Percentiles rank a stretch among this genome's conserved stretches.
These are phyloP conservation scores for Coemansia sp. DNA, from an alignment of 192 early-diverging fungal species.

Conservation along the genomic window DNA sequence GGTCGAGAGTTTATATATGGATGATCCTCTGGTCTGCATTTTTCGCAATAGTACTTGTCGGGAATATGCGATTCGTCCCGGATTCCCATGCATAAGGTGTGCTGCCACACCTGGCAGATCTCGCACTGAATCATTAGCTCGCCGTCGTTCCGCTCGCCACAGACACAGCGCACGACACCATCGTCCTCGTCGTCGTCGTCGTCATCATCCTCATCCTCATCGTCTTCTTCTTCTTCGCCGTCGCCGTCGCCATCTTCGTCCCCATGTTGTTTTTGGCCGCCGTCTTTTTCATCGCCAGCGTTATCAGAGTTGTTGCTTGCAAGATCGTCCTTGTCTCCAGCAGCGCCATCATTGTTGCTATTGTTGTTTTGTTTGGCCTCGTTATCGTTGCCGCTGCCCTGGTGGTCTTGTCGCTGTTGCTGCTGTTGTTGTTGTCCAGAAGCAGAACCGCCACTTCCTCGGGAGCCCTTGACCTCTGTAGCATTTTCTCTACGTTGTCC, in stretches of 20 bases:
- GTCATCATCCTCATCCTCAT: constrained; percentile 12
- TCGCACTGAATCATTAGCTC: constrained; percentile 93
- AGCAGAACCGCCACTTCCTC: not conserved
- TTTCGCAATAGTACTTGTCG: constrained; percentile 91
- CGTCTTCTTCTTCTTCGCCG: constrained; percentile 8
- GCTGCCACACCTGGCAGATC: constrained; percentile 91
- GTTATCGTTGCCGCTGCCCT: not conserved
- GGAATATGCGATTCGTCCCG: constrained; percentile 72
- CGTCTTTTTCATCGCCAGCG: constrained; percentile 3
- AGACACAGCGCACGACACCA: constrained; percentile 52
- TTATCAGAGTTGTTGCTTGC: not conserved
- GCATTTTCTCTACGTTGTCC: not conserved
- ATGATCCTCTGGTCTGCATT: constrained; percentile 82
- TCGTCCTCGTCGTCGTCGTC: constrained; percentile 34
- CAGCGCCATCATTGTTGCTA: too few relatives aligned
- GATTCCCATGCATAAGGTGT: constrained; percentile 87
- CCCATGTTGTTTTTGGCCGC: too few relatives aligned
- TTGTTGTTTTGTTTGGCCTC: too few relatives aligned
- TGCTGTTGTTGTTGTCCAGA: not conserved
- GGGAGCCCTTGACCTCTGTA: not conserved
- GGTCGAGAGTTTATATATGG: constrained; percentile 59
- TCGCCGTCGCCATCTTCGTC: constrained; percentile 15
- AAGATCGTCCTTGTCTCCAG: not conserved
- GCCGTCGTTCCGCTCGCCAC: constrained; percentile 60
- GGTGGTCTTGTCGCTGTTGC: not conserved